Base-by-base conservation (phyloP, 345 rosid genomes). In the Sonneratia alba region DNA sequence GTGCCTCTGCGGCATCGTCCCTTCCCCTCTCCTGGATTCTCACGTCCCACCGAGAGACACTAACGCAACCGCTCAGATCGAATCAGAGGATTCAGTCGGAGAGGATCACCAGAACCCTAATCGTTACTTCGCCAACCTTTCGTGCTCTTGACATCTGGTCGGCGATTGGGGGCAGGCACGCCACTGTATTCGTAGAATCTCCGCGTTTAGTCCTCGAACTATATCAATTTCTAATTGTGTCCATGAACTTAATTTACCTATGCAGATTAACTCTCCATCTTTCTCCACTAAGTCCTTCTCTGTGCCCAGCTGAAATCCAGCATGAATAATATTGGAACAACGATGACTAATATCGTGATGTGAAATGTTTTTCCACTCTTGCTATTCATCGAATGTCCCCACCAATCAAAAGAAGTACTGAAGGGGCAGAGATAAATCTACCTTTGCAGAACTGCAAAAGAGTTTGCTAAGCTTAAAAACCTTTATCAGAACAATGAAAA, bases 1-100 rank as follows among this genome's bases (percentile, higher is more conserved):
- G 78, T 95, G 99, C 76, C 99, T 82, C 82, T 95, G 99, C 38
- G 99, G 99, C 98, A 91, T 94, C 16, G 38, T 67, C 18, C 67
- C 36, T 32, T 61, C 3, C 37, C 37, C 66, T 32, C 66, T 32
- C 10, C 37, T 32, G 6, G 36, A 7, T 37, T 49, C 57, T 47
- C 64, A 22, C 4, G 4, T 55, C 55, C 3, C 45, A 66, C 22
- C 6, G 22, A 15, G 22, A 66, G 36, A 36, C 45, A 40, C 45
- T 18, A 40, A 42, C 65, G 45, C 48, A 72, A 64, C 43, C 37
- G 75, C 51, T 73, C 48, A 63, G 40, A 64, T 22, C 61, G 19
- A 42, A 34, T 15, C 36, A 38, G 19, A 43, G 37, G 70, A 43
- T 24, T 6, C 14, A 42, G 8, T 66, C 70, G 70, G 69, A 66